Percentiles rank a stretch among this genome's conserved stretches.
These are phyloP conservation scores for Aspergillus funiculosus DNA, from an alignment of 495 filamentous ascomycete species.

Conservation along the genomic window DNA sequence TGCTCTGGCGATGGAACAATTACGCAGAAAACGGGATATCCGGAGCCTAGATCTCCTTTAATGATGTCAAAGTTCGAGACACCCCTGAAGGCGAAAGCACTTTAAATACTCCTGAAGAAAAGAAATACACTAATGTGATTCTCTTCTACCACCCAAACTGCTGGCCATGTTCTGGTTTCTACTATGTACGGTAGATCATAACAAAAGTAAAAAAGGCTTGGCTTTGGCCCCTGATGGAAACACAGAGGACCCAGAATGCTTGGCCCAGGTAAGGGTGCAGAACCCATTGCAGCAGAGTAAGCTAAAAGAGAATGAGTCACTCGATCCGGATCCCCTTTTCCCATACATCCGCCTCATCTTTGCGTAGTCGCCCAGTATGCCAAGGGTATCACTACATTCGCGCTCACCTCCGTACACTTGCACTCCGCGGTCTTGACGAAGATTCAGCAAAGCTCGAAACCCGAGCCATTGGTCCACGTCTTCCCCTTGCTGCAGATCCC, in stretches of 20 bases:
- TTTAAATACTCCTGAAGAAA: conserved; percentile 4
- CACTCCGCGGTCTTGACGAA: background rate
- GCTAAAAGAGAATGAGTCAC: conserved; percentile 2
- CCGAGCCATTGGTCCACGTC: conserved; percentile 14
- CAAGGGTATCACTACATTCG: conserved; percentile 10
- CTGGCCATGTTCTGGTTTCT: conserved; percentile 3
- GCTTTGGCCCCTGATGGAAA: conserved; percentile 10
- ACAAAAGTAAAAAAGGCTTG: conserved; percentile 10
- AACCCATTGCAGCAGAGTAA: conserved; percentile 1
- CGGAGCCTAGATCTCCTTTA: background rate
- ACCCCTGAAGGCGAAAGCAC: background rate
- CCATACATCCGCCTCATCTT: background rate
- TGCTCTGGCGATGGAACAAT: background rate
- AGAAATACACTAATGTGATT: background rate
- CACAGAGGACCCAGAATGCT: conserved; percentile 21
- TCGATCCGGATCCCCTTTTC: conserved; percentile 1
- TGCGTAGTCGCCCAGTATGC: background rate
- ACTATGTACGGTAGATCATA: conserved; percentile 15
- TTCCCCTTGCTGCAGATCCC: conserved; percentile 6
- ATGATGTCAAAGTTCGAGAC: conserved; percentile 12
- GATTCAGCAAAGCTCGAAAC: background rate
- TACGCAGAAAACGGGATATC: conserved; percentile 1
- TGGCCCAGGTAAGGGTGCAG: conserved; percentile 22
- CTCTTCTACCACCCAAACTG: conserved; percentile 1
- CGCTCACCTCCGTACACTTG: background rate